These are phyloP conservation scores for Phytophthora litchii DNA, from an alignment of 352 stramenopile genomes.

Conservation along the genomic window DNA sequence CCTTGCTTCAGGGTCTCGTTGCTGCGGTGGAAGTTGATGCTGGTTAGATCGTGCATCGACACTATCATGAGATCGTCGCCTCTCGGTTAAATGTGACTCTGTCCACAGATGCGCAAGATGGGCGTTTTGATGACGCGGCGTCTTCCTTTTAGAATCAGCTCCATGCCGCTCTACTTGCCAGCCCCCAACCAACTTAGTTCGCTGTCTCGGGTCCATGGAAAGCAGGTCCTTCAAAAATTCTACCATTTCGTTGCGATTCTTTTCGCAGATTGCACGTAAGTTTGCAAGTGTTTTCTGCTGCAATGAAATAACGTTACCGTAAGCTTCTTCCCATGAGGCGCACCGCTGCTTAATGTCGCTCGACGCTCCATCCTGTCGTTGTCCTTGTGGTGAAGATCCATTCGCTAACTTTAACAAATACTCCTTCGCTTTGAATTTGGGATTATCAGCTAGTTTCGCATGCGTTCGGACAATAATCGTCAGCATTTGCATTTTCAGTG, in stretches of 20 bases:
- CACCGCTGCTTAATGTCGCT: constrained; percentile 42
- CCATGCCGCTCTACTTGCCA: not conserved
- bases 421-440: constrained; percentile 67
- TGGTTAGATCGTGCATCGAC: constrained; percentile 21
- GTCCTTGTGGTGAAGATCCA: constrained; percentile 14
- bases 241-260: constrained; percentile 46
- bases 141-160: constrained; percentile 21
- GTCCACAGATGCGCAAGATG: constrained; percentile 7
- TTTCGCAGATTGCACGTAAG: constrained; percentile 59
- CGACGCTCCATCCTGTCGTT: constrained; percentile 17
- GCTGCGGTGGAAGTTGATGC: constrained; percentile 59
- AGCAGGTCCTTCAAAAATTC: constrained; percentile 63
- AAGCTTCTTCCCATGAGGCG: constrained; percentile 73
- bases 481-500: constrained; percentile 68
- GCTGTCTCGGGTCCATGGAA: constrained; percentile 44
- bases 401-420: constrained; percentile 68
- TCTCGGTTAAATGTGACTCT: constrained; percentile 11
- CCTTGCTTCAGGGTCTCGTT: constrained; percentile 49
- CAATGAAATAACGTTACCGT: constrained; percentile 68
- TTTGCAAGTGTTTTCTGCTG: constrained; percentile 81
- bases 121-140: not conserved
- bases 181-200: constrained; percentile 25
- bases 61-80: constrained; percentile 4
- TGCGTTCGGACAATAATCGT: constrained; percentile 65
- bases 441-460: constrained; percentile 58